Base-by-base conservation (phyloP, 371 early-diverging fungal species). In the Syncephalis plumigaleata region DNA sequence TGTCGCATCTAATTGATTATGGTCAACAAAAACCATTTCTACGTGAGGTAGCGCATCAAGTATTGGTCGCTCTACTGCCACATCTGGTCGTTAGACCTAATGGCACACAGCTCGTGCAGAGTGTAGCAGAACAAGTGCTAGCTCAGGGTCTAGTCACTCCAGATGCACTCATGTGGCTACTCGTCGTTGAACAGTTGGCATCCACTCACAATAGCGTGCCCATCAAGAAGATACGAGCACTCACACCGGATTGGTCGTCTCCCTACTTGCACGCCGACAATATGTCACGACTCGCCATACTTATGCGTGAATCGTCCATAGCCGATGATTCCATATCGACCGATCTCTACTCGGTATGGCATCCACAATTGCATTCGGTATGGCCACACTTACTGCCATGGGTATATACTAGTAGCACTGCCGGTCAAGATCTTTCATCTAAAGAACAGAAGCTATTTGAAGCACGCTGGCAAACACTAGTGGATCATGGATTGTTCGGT, bases 381-480 rank as follows among this genome's bases (percentile, higher is more conserved):
- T 38, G 21, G 21, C 18, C 16, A 13, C 3, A 17, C 1, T 9
- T 15, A 17, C 27, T 21, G 18, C 15, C 15, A 38, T 38, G 13
- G 16, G n/a, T 20, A 15, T 39, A 38, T 22, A 39, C 36, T n/a
- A n/a, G n/a, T n/a, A n/a, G n/a, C 25, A 39, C 25, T 36, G 21
- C 18, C 18, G 2, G 9, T 16, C 11, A 36, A 9, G 9, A 4
- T 15, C 3, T 18, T 4, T 15, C 38, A 11, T 8, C 25, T 8
- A 7, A 36, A 9, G 27, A 39, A 9, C 2, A 21, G 15, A 20
- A 21, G 15, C 58, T 71, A 22, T 82, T 94, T 56, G 65, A 66
- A 46, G 76, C 76, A 49, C 81, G 91, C 46, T 94, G 95, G 95
- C 67, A 66, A 11, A 63, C 60, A 1, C 66, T 71, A 50, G 84